A percentile compares a stretch with the other conserved stretches of the same genome.
phyloP scores from a whole-genome alignment of 2,329 filamentous ascomycete species.

The Neofusicoccum umdonicola region DNA sequence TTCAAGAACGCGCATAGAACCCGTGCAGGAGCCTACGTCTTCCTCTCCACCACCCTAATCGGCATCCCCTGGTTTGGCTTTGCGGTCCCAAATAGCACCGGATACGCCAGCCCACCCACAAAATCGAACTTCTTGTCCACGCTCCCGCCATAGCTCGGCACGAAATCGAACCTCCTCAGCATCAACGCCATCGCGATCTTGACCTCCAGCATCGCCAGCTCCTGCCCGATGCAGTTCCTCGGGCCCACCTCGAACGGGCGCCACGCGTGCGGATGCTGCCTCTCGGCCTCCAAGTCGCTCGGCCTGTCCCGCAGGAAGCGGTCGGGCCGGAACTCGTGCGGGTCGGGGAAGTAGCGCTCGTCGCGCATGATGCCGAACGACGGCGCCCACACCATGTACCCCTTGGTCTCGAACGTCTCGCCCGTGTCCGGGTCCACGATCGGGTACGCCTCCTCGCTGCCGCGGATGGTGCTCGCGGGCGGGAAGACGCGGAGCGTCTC shows the following conservation, averaged over 20 bases:
- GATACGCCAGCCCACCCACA: conserved; percentile 27
- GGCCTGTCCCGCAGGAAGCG: conserved; percentile 9
- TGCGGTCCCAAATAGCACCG: conserved; percentile 26
- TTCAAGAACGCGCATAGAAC: no score
- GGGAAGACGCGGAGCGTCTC: conserved; percentile 34
- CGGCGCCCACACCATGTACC: conserved; percentile 8
- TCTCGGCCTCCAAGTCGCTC: conserved; percentile 15
- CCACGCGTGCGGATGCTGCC: conserved; percentile 23
- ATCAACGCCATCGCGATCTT: conserved; percentile 28
- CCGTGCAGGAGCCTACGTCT: no score
- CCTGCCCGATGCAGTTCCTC: conserved; percentile 38
- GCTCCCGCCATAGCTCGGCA: conserved; percentile 20
- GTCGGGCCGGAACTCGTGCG: conserved; percentile 11
- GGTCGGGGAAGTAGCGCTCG: conserved; percentile 2
- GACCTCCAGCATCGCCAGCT: conserved; percentile 37
- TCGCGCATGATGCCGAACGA: conserved; percentile 2
- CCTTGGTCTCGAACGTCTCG: background rate
- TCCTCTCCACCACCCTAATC: conserved; percentile 23
- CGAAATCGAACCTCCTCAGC: conserved; percentile 25
- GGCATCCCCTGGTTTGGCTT: conserved; percentile 30
- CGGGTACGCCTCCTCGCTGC: conserved; percentile 5
- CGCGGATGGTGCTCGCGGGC: conserved; percentile 21
- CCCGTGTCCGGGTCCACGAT: conserved; percentile 9
- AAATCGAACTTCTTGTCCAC: background rate
- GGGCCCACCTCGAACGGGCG: conserved; percentile 41